Percentiles rank a stretch among this genome's conserved stretches.
Evolutionary conservation across 176 grass and related monocot species (phyloP).

Genomic region (Eremochloa ophiuroides): DNA sequence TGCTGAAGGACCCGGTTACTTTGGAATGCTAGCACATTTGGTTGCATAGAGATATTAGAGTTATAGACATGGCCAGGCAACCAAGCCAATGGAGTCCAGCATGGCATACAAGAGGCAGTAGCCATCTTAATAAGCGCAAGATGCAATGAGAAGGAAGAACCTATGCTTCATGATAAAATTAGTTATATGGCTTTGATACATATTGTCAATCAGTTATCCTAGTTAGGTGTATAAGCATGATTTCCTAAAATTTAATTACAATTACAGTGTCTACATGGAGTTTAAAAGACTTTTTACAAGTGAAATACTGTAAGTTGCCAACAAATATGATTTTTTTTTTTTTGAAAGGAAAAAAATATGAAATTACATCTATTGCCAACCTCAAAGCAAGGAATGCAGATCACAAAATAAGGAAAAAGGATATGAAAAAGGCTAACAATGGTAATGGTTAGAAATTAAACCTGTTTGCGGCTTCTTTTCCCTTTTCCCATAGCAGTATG

Average conservation of each 20-base stretch:
- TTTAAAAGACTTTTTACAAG: background rate
- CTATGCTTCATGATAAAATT: background rate
- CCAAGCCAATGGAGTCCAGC: background rate
- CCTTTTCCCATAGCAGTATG: constrained; percentile 95
- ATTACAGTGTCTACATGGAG: background rate
- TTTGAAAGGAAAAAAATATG: background rate
- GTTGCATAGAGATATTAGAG: background rate
- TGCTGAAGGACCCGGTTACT: background rate
- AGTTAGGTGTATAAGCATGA: background rate
- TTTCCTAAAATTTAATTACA: background rate
- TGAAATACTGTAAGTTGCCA: background rate
- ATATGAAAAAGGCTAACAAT: background rate
- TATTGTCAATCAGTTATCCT: background rate
- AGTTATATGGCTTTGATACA: background rate
- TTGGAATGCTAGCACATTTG: background rate
- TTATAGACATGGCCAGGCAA: background rate
- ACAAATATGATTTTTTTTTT: background rate
- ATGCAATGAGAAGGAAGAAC: background rate
- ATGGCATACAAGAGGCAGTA: background rate
- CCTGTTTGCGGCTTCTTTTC: constrained; percentile 98
- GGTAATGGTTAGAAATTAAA: constrained; percentile 21
- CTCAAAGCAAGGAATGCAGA: constrained; percentile 21
- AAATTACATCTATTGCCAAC: background rate
- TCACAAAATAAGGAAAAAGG: background rate
- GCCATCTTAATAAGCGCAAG: background rate